phyloP scores from a whole-genome alignment of 345 rosid genomes.

The Anastatica hierochuntica region DNA sequence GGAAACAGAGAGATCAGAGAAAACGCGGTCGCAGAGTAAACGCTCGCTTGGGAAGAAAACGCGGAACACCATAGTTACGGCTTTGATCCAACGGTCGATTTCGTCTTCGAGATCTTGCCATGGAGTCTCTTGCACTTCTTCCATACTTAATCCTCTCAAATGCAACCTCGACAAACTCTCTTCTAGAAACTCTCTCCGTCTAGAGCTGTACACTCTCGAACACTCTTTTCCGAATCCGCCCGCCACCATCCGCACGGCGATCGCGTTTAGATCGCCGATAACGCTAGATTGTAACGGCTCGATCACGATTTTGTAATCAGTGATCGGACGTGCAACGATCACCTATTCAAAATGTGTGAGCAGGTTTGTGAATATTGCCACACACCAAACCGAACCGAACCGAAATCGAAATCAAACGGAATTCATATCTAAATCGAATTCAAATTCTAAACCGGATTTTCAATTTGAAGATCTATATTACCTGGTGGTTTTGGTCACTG shows the following conservation, averaged over 20 bases:
- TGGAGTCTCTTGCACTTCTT: conserved; percentile 59
- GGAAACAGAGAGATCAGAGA: conserved; percentile 45
- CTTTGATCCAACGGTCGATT: conserved; percentile 85
- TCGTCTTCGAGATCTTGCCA: conserved; percentile 78
- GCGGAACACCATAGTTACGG: conserved; percentile 51
- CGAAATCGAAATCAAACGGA: no score
- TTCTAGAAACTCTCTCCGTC: conserved; percentile 73
- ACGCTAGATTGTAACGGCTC: conserved; percentile 71
- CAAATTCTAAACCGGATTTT: not conserved
- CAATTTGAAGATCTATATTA: no score
- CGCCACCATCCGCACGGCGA: conserved; percentile 69
- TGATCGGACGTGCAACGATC: conserved; percentile 54
- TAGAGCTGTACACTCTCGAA: conserved; percentile 64
- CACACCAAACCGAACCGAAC: not conserved
- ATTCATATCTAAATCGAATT: no score
- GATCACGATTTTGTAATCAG: conserved; percentile 62
- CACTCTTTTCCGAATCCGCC: conserved; percentile 77
- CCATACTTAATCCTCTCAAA: conserved; percentile 55
- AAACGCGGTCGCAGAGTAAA: conserved; percentile 78
- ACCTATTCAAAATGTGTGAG: no score
- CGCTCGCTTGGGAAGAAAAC: conserved; percentile 91
- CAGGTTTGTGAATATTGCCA: no score
- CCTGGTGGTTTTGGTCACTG: conserved; percentile 23
- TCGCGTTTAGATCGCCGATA: conserved; percentile 68
- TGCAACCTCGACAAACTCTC: conserved; percentile 75